Base-by-base conservation (phyloP, 2,329 filamentous ascomycete genomes). In the Colletotrichum lini region DNA sequence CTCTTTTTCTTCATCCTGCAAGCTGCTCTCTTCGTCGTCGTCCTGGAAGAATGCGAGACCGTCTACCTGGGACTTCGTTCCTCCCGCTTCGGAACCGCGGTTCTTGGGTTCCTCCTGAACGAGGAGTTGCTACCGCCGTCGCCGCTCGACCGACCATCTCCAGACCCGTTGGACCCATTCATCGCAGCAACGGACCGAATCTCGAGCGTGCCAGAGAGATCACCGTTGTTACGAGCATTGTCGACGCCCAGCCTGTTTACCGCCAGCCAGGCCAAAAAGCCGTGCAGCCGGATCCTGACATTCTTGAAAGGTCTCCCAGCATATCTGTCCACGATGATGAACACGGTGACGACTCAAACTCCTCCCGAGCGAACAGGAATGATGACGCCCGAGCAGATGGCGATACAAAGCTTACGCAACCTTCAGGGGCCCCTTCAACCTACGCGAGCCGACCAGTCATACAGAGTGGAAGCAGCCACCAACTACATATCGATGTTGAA, bases 111-210 rank as follows among this genome's bases (percentile, higher is more conserved):
- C 23, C 65, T 47, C 18, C 13, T 3, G 12, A 38, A 38, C 35
- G 35, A 38, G 35, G 35, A 38, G 35, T 38, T 38, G 35, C 35
- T 38, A 8, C 30, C 30, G 35, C 35, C 35, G 35, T 15, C 53
- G 12, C 47, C 26, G 26, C 30, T 13, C 53, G 63, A 21, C 67
- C 63, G 15, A 38, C 42, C 23, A 83, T 84, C 35, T 84, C 81
- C 10, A 76, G 65, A 21, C 82, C 82, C 2, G 72, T 82, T 47
- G 82, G 82, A 0, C 81, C 82, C 10, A 75, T 84, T 73, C 81
- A 78, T 70, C 81, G 77, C 73, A 82, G 78, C 10, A 77, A 80
- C 23, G 81, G 81, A 7, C 74, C 78, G 6, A 78, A 82, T 58
- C 75, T 83, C 42, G 70, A 76, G 42, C 79, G 82, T 50, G 80